phyloP scores from a whole-genome alignment of 2,329 filamentous ascomycete genomes.

The Periconia sp. region DNA sequence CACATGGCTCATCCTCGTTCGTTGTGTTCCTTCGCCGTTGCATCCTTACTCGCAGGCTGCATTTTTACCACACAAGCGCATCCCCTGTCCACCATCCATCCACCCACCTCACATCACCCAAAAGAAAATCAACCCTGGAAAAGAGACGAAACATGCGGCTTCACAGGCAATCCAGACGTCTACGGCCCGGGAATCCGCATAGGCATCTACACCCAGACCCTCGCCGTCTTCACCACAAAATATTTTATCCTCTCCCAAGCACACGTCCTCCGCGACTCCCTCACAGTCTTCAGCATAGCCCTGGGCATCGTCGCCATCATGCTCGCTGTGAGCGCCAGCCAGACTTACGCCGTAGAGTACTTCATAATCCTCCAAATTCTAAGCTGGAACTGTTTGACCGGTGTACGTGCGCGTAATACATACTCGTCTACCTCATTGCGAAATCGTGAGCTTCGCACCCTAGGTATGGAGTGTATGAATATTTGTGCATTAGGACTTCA shows the following conservation, averaged over 20 bases:
- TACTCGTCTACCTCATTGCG: slow-evolving; percentile 4
- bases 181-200: slow-evolving; percentile 37
- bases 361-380: slow-evolving; percentile 29
- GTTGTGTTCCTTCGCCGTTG: background rate
- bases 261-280: slow-evolving; percentile 22
- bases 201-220: slow-evolving; percentile 34
- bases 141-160: slow-evolving; percentile 29
- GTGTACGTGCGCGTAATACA: slow-evolving; percentile 9
- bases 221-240: slow-evolving; percentile 34
- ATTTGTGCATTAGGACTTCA: slow-evolving; percentile 14
- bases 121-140: background rate
- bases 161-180: slow-evolving; percentile 56
- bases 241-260: slow-evolving; percentile 31
- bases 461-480: slow-evolving; percentile 11
- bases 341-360: slow-evolving; percentile 21
- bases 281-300: slow-evolving; percentile 30
- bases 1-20: background rate
- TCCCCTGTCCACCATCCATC: background rate
- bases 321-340: slow-evolving; percentile 11
- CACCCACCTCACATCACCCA: background rate
- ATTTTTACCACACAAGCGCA: background rate
- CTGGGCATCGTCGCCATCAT: slow-evolving; percentile 22
- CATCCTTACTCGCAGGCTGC: background rate
- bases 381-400: slow-evolving; percentile 19
- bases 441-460: slow-evolving; percentile 3